phyloP scores from a whole-genome alignment of 208 protist genomes.

The Leishmania lainsoni region DNA sequence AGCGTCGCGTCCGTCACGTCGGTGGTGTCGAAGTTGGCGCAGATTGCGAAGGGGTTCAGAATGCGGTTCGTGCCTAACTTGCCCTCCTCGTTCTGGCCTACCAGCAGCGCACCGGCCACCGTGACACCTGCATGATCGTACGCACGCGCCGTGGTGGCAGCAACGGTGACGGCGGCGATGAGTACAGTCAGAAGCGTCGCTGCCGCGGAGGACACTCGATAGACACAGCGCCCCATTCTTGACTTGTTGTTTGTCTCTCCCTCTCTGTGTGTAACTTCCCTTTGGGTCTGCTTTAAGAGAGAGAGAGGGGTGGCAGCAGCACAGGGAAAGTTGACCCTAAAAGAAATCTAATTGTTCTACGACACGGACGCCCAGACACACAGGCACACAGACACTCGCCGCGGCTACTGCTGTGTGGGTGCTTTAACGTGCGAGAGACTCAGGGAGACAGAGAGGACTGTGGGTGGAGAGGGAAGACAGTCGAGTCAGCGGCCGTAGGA shows the following conservation, averaged over 20 bases:
- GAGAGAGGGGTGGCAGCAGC: too few species aligned
- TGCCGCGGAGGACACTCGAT: not conserved
- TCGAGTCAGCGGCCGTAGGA: not conserved
- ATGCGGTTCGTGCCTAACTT: slow-evolving; percentile 34
- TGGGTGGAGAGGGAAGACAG: not conserved
- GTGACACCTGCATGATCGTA: slow-evolving; percentile 17
- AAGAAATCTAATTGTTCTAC: not conserved
- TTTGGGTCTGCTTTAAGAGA: not conserved
- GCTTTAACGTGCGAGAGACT: not conserved
- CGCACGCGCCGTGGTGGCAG: not conserved
- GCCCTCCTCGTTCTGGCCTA: slow-evolving; percentile 27
- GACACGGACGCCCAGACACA: not conserved
- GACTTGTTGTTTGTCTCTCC: not conserved
- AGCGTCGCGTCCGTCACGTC: slow-evolving; percentile 30
- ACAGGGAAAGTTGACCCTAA: not conserved
- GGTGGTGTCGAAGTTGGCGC: slow-evolving; percentile 29
- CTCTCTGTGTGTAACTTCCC: not conserved
- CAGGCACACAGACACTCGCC: not conserved
- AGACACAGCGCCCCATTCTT: not conserved
- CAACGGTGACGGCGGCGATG: not conserved
- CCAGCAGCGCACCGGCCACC: slow-evolving; percentile 33
- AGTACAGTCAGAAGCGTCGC: not conserved
- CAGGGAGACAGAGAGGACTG: not conserved
- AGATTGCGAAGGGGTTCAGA: slow-evolving; percentile 39
- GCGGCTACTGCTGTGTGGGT: not conserved